phyloP scores from a whole-genome alignment of 1,284 basidiomycete genomes.

The Cryptococcus sp. region DNA sequence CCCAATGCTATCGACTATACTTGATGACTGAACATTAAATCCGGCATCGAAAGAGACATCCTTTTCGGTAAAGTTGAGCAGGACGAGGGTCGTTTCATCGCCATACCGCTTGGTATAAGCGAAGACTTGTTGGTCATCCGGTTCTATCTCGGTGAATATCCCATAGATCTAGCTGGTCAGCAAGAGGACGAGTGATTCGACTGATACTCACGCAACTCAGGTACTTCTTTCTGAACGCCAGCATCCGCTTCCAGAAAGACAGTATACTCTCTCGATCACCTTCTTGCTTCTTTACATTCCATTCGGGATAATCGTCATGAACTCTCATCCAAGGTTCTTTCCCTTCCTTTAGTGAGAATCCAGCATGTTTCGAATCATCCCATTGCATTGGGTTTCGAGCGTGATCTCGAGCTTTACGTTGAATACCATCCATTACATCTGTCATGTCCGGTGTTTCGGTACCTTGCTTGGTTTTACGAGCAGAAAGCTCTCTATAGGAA shows the following conservation, averaged over 20 bases:
- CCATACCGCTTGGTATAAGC: constrained; percentile 6
- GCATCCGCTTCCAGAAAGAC: constrained; percentile 58
- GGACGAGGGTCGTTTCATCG: constrained; percentile 1
- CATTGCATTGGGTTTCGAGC: constrained; percentile 51
- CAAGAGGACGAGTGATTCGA: too few relatives aligned
- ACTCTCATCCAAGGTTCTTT: constrained; percentile 68
- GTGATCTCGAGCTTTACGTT: constrained; percentile 6
- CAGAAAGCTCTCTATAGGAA: neutral
- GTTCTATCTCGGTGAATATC: constrained; percentile 1
- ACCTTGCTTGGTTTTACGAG: neutral
- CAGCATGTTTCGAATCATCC: constrained; percentile 56
- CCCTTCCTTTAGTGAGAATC: constrained; percentile 56
- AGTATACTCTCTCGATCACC: constrained; percentile 55
- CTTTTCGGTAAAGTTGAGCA: constrained; percentile 8
- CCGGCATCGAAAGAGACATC: neutral
- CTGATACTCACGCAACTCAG: neutral
- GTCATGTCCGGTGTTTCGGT: neutral
- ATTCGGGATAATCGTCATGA: constrained; percentile 61
- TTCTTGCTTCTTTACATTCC: constrained; percentile 59
- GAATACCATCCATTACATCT: neutral
- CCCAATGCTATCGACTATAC: too few relatives aligned
- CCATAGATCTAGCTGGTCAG: constrained; percentile 6
- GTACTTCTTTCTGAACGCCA: constrained; percentile 56
- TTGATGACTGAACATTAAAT: too few relatives aligned
- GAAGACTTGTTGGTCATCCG: constrained; percentile 1